Conservation (phyloP, 352 stramenopile genomes). For the Sclerospora graminicola region DNA sequence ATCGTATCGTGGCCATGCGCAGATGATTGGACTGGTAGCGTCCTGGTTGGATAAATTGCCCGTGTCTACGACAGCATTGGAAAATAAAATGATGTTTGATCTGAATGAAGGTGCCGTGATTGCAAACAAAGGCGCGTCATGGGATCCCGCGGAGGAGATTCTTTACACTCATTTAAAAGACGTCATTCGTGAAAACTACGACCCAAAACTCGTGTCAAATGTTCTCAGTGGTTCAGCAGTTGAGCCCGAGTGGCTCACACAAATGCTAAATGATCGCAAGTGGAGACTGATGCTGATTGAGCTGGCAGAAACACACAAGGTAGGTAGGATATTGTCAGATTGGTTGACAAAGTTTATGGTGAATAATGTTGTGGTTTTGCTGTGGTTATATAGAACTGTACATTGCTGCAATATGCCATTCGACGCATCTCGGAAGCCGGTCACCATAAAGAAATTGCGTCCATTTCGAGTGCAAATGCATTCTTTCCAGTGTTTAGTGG, state of each 20-base stretch:
- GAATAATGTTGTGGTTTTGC: conserved; percentile 6
- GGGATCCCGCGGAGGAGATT: conserved; percentile 68
- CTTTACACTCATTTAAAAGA: conserved; percentile 69
- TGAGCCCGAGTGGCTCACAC: conserved; percentile 74
- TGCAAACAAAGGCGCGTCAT: conserved; percentile 57
- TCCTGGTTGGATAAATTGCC: conserved; percentile 70
- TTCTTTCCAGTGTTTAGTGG: conserved; percentile 84
- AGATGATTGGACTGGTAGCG: conserved; percentile 81
- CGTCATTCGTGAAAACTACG: conserved; percentile 71
- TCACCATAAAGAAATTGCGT: conserved; percentile 84
- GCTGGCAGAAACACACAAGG: conserved; percentile 76
- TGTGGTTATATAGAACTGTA: conserved; percentile 44
- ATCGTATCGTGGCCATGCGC: conserved; percentile 75
- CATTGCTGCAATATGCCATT: conserved; percentile 78
- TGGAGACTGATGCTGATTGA: conserved; percentile 83
- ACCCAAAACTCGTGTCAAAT: conserved; percentile 80
- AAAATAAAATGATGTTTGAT: conserved; percentile 73
- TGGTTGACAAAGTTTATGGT: not conserved
- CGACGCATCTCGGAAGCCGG: conserved; percentile 76
- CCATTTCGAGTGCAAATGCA: conserved; percentile 70
- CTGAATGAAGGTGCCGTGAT: conserved; percentile 51
- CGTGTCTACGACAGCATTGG: conserved; percentile 41
- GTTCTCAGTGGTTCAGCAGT: conserved; percentile 66
- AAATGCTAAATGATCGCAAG: conserved; percentile 75
- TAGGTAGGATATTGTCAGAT: conserved; percentile 4